Evolutionary conservation across 768 basidiomycete species (phyloP).

Genomic region (Trametes cubensis): DNA sequence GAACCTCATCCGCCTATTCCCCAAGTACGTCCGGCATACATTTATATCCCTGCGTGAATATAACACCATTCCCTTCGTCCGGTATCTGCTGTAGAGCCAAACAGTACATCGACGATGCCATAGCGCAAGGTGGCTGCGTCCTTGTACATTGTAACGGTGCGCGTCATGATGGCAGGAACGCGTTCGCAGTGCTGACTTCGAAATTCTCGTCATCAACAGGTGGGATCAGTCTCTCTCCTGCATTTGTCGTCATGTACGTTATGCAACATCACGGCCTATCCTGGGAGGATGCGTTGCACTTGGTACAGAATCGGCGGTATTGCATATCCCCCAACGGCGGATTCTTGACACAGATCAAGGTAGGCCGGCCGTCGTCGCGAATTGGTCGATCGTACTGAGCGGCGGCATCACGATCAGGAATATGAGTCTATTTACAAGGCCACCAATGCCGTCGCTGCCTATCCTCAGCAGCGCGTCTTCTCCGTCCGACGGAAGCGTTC

Average conservation of each 20-base stretch:
- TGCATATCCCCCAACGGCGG: conserved; percentile 93
- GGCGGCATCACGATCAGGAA: conserved; percentile 52
- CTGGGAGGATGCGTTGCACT: conserved; percentile 87
- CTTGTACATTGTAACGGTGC: conserved; percentile 89
- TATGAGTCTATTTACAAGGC: conserved; percentile 93
- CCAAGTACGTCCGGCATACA: conserved; percentile 52
- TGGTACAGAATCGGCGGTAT: conserved; percentile 89
- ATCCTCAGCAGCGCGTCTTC: conserved; percentile 47
- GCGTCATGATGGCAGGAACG: conserved; percentile 24
- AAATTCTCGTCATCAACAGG: conserved; percentile 44
- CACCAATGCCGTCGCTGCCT: conserved; percentile 64
- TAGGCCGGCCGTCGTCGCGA: conserved; percentile 31
- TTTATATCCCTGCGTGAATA: too few species aligned
- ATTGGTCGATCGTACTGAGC: too few species aligned
- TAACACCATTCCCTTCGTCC: background rate
- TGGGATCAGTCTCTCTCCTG: conserved; percentile 84
- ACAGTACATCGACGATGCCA: conserved; percentile 71
- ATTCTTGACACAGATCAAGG: conserved; percentile 92
- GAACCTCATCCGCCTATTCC: conserved; percentile 90
- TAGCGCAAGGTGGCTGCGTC: conserved; percentile 68
- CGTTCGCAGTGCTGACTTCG: background rate
- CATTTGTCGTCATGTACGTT: conserved; percentile 92
- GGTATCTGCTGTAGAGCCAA: conserved; percentile 56
- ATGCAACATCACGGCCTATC: conserved; percentile 82
- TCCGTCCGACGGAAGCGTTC: conserved; percentile 67